Percentiles rank a stretch among this genome's conserved stretches.
Conservation (phyloP, 305 asterid genomes). For the Fraxinus baroniana region DNA sequence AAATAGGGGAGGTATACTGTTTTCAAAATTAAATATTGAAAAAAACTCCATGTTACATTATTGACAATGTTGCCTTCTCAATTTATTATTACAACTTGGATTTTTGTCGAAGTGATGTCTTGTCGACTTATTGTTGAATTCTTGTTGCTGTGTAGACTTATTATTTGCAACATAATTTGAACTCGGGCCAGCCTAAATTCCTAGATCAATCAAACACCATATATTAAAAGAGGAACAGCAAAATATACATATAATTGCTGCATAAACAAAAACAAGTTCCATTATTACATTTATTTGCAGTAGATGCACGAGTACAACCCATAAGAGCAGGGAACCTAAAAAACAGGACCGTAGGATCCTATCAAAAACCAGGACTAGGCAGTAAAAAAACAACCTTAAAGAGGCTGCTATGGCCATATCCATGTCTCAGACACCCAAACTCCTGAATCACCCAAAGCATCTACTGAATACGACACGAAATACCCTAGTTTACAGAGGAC, state of each 20-base stretch:
- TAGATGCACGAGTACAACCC: slow-evolving; percentile 34
- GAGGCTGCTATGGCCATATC: slow-evolving; percentile 42
- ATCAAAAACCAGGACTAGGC: slow-evolving; percentile 40
- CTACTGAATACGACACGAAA: slow-evolving; percentile 7
- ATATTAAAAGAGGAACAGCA: background rate
- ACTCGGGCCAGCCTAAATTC: background rate
- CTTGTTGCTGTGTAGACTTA: too few species aligned
- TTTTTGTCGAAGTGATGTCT: too few species aligned
- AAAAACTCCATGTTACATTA: too few species aligned
- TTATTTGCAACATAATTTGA: too few species aligned
- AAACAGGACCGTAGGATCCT: slow-evolving; percentile 43
- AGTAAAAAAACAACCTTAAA: slow-evolving; percentile 37
- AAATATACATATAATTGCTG: background rate
- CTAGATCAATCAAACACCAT: background rate
- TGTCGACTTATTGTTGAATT: too few species aligned
- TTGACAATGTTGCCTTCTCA: too few species aligned
- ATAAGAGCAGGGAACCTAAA: slow-evolving; percentile 30
- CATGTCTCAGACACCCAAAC: slow-evolving; percentile 26
- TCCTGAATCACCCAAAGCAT: slow-evolving; percentile 26
- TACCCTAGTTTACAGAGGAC: background rate
- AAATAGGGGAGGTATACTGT: too few species aligned
- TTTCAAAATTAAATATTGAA: too few species aligned
- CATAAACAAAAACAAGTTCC: slow-evolving; percentile 9
- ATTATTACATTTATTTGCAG: slow-evolving; percentile 22
- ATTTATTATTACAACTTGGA: too few species aligned